phyloP scores from a whole-genome alignment of 176 grass and related monocot genomes.

The Carex scoparia region DNA sequence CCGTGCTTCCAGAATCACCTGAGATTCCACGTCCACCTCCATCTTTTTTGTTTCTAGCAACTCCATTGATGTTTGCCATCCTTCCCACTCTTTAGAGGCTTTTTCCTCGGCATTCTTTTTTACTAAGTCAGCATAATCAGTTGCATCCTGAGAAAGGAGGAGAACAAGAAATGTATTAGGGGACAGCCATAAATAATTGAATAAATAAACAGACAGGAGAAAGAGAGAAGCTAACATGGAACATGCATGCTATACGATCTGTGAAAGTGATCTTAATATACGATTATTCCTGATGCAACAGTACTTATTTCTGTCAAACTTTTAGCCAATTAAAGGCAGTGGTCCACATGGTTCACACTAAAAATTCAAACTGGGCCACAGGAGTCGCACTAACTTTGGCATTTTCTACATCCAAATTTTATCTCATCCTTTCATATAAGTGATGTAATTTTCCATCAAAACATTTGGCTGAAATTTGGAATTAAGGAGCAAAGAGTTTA shows the following conservation, averaged over 20 bases:
- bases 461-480: background rate
- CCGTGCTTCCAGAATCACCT: slow-evolving; percentile 61
- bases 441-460: background rate
- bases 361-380: background rate
- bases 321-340: background rate
- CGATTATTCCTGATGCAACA: background rate
- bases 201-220: background rate
- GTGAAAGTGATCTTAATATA: background rate
- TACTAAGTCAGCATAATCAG: slow-evolving; percentile 52
- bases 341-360: background rate
- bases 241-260: background rate
- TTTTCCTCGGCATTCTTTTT: slow-evolving; percentile 56
- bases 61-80: slow-evolving; percentile 80
- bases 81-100: slow-evolving; percentile 58
- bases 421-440: background rate
- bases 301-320: background rate
- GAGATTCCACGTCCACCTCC: slow-evolving; percentile 71
- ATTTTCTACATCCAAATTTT: background rate
- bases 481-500: background rate
- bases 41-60: slow-evolving; percentile 68
- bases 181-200: background rate
- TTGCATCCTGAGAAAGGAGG: slow-evolving; percentile 70
- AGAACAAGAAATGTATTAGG: background rate
- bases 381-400: background rate
- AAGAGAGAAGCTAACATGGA: background rate